phyloP scores from a whole-genome alignment of 2,329 filamentous ascomycete species.

The Berkeleyomyces rouxiae region DNA sequence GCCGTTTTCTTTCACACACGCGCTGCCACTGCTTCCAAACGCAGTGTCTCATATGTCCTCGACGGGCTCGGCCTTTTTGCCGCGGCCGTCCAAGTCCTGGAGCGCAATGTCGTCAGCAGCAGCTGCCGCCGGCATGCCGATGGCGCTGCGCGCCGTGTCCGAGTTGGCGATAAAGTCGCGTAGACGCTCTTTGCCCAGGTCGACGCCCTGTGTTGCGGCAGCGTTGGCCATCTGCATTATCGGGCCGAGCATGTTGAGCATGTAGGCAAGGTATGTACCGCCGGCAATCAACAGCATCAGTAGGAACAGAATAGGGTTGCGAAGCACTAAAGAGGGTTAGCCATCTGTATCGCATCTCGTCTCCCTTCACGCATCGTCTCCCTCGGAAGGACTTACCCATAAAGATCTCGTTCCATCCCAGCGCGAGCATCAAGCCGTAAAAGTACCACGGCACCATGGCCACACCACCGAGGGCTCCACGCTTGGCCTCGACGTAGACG shows the following conservation, averaged over 20 bases:
- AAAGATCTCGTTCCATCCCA: constrained; percentile 98
- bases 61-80: constrained; percentile 35
- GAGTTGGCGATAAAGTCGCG: constrained; percentile 77
- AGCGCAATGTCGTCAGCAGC: constrained; percentile 29
- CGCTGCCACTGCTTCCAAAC: no score
- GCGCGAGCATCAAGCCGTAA: constrained; percentile 69
- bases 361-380: not conserved
- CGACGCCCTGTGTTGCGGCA: constrained; percentile 67
- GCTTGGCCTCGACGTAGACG: constrained; percentile 94
- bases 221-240: constrained; percentile 93
- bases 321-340: constrained; percentile 46
- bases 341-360: not conserved
- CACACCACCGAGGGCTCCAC: constrained; percentile 87
- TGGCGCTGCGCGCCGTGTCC: constrained; percentile 69
- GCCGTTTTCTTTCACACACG: constrained; percentile 13
- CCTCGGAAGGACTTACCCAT: constrained; percentile 47
- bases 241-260: constrained; percentile 84
- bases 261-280: constrained; percentile 78
- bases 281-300: constrained; percentile 62
- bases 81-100: constrained; percentile 43
- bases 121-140: constrained; percentile 48
- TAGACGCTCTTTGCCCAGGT: constrained; percentile 81
- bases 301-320: constrained; percentile 86
- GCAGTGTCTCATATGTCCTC: constrained; percentile 35
- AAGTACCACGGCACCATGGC: constrained; percentile 91